Evolutionary conservation across 2,329 filamentous ascomycete species (phyloP).

Genomic region (Beauveria varroae): DNA sequence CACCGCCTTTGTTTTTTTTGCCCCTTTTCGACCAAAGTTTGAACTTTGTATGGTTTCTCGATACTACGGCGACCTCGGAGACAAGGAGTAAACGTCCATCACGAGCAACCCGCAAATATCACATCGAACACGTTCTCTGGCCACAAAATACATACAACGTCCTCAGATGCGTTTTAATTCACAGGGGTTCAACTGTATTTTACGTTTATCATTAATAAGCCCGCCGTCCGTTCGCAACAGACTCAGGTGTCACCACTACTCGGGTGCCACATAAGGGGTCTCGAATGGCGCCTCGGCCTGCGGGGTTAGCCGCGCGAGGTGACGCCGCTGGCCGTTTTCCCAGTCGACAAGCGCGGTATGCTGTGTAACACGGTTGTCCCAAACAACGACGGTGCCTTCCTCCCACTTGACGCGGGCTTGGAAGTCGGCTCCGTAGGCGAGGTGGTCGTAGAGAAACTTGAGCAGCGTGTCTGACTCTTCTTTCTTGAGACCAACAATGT

Average conservation of each 20-base stretch:
- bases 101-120: no score
- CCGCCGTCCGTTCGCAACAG: background rate
- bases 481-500: conserved; percentile 71
- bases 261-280: conserved; percentile 9
- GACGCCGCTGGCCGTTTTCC: conserved; percentile 63
- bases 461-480: conserved; percentile 68
- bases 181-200: background rate
- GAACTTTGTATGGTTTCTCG: no score
- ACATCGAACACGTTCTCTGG: no score
- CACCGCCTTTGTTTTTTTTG: no score
- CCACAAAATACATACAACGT: no score
- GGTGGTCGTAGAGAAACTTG: conserved; percentile 53
- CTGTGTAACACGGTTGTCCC: conserved; percentile 70
- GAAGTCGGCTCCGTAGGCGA: conserved; percentile 45
- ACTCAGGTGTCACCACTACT: background rate
- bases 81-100: no score
- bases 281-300: conserved; percentile 51
- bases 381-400: conserved; percentile 66
- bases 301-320: conserved; percentile 68
- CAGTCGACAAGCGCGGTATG: conserved; percentile 72
- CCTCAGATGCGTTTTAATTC: background rate
- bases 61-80: no score
- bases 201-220: background rate
- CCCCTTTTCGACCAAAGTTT: no score
- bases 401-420: conserved; percentile 66